Evolutionary conservation across 2,329 filamentous ascomycete genomes (phyloP).

Genomic region (Spiromastix sp.): DNA sequence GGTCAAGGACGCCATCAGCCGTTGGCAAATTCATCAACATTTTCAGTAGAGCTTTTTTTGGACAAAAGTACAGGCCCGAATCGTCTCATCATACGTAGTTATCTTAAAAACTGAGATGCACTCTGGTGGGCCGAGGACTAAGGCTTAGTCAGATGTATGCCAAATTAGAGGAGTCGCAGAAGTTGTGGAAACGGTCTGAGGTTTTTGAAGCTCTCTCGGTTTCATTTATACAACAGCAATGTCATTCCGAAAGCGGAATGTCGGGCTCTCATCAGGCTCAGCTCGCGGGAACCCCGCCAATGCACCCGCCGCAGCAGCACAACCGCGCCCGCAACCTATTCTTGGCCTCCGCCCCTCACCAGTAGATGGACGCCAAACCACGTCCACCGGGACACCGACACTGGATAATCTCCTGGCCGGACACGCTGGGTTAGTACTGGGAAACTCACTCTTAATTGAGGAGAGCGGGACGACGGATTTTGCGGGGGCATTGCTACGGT

Average conservation of each 20-base stretch:
- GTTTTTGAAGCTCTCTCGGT: not conserved
- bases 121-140: no score
- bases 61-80: no score
- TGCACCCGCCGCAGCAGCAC: conserved; percentile 12
- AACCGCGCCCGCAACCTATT: conserved; percentile 19
- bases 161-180: no score
- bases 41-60: no score
- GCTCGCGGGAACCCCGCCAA: conserved; percentile 24
- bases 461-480: conserved; percentile 94
- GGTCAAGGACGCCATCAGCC: no score
- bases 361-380: conserved; percentile 75
- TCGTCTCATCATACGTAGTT: no score
- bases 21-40: no score
- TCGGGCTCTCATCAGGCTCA: conserved; percentile 40
- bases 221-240: no score
- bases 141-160: no score
- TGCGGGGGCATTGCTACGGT: conserved; percentile 69
- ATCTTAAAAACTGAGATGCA: no score
- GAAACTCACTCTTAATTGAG: conserved; percentile 68
- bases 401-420: conserved; percentile 78
- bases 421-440: conserved; percentile 73
- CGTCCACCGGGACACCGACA: conserved; percentile 80
- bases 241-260: conserved; percentile 60
- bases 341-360: conserved; percentile 70
- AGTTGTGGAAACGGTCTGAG: no score